phyloP scores from a whole-genome alignment of 2,329 filamentous ascomycete genomes.

The Diaporthe vaccinii region DNA sequence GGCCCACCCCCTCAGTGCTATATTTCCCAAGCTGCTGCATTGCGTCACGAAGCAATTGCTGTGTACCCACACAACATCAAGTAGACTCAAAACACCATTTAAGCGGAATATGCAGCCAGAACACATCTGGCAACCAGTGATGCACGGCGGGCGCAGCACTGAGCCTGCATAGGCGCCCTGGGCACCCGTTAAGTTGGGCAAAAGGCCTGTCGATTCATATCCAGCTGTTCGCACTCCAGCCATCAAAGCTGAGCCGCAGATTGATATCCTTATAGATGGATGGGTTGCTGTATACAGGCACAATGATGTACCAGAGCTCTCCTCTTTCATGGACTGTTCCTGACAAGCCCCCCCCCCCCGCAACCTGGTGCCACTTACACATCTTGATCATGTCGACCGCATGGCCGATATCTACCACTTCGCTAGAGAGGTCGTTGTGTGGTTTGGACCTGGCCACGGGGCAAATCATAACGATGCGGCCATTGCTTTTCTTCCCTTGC shows the following conservation, averaged over 20 bases:
- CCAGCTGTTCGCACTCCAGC: too few species aligned
- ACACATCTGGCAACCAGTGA: not conserved
- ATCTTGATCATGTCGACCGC: not conserved
- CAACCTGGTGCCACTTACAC: not conserved
- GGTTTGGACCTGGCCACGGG: not conserved
- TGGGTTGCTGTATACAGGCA: not conserved
- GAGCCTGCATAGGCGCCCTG: not conserved
- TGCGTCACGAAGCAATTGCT: too few species aligned
- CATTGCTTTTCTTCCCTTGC: not conserved
- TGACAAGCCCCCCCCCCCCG: not conserved
- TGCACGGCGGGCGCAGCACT: not conserved
- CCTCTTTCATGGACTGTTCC: not conserved
- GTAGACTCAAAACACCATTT: too few species aligned
- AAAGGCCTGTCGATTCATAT: not conserved
- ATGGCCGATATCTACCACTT: not conserved
- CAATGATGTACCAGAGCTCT: not conserved
- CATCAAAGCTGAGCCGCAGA: not conserved
- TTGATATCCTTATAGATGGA: not conserved
- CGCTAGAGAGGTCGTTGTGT: slow-evolving; percentile 1
- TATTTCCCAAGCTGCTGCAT: too few species aligned
- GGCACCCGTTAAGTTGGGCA: not conserved
- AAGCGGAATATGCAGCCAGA: not conserved
- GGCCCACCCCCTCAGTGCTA: too few species aligned
- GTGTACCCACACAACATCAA: too few species aligned
- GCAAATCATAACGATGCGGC: not conserved